phyloP scores from a whole-genome alignment of 208 protist genomes.

The Crithidia fasciculata region DNA sequence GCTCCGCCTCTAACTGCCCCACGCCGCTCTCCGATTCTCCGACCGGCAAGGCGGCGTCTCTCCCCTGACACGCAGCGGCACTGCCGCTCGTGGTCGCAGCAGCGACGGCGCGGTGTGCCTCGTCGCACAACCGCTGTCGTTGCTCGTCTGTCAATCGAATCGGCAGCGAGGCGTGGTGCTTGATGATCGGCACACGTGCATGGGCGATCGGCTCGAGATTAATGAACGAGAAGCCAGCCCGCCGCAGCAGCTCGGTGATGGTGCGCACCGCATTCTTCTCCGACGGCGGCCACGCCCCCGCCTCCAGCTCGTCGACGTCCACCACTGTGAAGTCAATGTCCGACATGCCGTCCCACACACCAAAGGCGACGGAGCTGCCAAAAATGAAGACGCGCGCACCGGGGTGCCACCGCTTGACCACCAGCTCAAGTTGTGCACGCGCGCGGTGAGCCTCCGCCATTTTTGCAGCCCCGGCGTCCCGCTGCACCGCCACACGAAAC shows the following conservation, averaged over 20 bases:
- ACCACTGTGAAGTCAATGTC: slow-evolving; percentile 93
- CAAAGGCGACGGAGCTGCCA: slow-evolving; percentile 83
- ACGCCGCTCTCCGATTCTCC: no score
- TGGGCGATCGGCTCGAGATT: slow-evolving; percentile 87
- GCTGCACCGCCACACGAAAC: slow-evolving; percentile 57
- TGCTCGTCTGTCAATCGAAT: slow-evolving; percentile 47
- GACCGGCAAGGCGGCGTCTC: no score
- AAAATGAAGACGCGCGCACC: slow-evolving; percentile 84
- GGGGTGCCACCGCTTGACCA: slow-evolving; percentile 81
- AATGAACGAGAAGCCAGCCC: slow-evolving; percentile 82
- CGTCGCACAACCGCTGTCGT: slow-evolving; percentile 13
- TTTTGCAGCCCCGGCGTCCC: slow-evolving; percentile 78
- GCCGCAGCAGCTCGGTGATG: slow-evolving; percentile 84
- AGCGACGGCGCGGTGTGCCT: slow-evolving; percentile 6
- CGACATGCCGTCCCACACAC: slow-evolving; percentile 85
- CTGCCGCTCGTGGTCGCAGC: background rate
- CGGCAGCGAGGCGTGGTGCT: slow-evolving; percentile 87
- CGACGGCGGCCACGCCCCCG: slow-evolving; percentile 73
- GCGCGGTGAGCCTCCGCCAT: slow-evolving; percentile 84
- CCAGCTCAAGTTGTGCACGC: slow-evolving; percentile 79
- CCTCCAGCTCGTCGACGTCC: slow-evolving; percentile 69
- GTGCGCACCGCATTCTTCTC: slow-evolving; percentile 85
- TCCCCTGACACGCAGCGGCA: no score
- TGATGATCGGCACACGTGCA: slow-evolving; percentile 90
- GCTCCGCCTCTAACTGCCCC: slow-evolving; percentile 61